Evolutionary conservation across 2,329 filamentous ascomycete genomes (phyloP), one percentile per base, ranked within the genome.

Genomic region (Phialocephala sp.): DNA sequence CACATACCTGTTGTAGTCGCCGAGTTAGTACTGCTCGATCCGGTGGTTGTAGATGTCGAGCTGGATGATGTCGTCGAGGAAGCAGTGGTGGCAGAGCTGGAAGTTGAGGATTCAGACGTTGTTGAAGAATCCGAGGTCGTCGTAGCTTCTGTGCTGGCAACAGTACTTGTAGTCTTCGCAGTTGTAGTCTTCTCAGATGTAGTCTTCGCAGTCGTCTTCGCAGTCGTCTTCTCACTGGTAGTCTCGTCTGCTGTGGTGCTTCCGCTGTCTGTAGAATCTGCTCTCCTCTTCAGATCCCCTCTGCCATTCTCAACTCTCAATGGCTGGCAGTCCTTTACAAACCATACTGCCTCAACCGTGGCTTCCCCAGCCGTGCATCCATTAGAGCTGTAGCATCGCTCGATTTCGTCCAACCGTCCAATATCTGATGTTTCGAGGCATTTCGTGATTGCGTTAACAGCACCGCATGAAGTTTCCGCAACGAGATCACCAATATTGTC

Each of bases 321-420:
- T 61, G 59, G 56, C 59, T 62, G 57, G 50, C 71, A 74, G 37
- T 68, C 66, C 4, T 65, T 55, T 18, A 59, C 56, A 57, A 73
- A 71, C 69, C 65, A 71, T 20, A 66, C 59, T 11, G 69, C 70
- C 41, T 65, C 69, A 1, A 67, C 61, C 15, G 39, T 55, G 24
- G 73, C 68, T 61, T 73, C 70, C 24, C 56, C 47, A 12, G 54
- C 56, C 11, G 63, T 52, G 60, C 73, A 75, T 47, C 73, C 73
- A 14, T 60, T 66, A 37, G 61, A 61, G 52, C 64, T 55, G 47
- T 70, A 73, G 50, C 73, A 75, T 60, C 67, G 60, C 47, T 70
- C 66, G 18, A 74, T 67, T 27, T 70, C 66, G 35, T 68, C 62
- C 45, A 71, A 43, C 3, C 55, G 47, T 27, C 66, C 47, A 3